A percentile compares a stretch with the other conserved stretches of the same genome.
phyloP scores from a whole-genome alignment of 2,329 filamentous ascomycete genomes.

The Talaromyces sp. region DNA sequence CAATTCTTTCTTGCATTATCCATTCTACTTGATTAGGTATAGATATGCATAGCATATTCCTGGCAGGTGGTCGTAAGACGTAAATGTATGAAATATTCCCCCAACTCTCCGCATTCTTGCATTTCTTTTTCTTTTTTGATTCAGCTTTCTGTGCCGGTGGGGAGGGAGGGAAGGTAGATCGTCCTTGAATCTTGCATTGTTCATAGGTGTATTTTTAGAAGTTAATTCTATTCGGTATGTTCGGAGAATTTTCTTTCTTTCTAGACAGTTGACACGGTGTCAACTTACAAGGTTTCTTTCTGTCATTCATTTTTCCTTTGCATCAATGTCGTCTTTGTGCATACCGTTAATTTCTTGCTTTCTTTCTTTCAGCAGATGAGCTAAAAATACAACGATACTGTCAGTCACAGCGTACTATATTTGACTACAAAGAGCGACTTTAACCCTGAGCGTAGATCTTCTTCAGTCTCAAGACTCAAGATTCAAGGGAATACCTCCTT shows the following conservation, averaged over 20 bases:
- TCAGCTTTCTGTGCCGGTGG: neutral
- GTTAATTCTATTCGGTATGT: neutral
- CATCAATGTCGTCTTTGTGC: neutral
- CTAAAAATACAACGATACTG: neutral
- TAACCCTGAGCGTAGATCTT: neutral
- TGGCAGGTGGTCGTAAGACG: neutral
- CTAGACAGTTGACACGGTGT: neutral
- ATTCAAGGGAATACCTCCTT: neutral
- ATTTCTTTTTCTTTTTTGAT: neutral
- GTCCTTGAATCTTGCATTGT: neutral
- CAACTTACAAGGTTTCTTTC: neutral
- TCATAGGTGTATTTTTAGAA: neutral
- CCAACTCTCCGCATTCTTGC: neutral
- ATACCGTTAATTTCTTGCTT: neutral
- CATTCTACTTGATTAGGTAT: neutral
- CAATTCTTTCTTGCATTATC: neutral
- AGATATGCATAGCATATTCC: neutral
- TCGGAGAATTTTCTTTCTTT: slow-evolving; percentile 7
- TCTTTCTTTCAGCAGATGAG: neutral
- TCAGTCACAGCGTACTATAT: neutral
- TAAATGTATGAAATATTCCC: neutral
- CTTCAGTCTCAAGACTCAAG: neutral
- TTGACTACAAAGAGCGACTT: neutral
- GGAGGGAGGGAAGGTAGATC: neutral
- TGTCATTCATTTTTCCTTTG: neutral